A percentile compares a stretch with the other conserved stretches of the same genome.
Conservation (phyloP, 2,329 filamentous ascomycete species). For the Hypoxylon sp. region DNA sequence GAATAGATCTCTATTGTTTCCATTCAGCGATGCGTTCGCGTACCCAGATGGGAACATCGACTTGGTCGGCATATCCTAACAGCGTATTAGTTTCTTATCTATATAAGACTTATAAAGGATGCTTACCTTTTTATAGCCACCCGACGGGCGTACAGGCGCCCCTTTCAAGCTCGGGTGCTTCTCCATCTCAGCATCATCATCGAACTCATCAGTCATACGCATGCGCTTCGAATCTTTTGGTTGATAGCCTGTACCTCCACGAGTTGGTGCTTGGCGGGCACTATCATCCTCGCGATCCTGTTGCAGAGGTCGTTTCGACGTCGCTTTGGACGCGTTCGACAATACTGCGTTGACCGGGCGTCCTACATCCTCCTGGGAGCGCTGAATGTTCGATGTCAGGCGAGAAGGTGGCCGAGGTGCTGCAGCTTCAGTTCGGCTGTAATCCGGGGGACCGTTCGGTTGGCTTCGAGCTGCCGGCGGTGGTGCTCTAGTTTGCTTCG, state of each 20-base stretch:
- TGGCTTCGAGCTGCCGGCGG: slow-evolving; percentile 71
- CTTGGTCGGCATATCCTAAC: slow-evolving; percentile 72
- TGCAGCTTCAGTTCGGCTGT: slow-evolving; percentile 55
- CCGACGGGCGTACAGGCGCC: slow-evolving; percentile 86
- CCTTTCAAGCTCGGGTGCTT: slow-evolving; percentile 78
- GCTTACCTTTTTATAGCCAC: slow-evolving; percentile 75
- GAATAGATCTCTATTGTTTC: slow-evolving; percentile 68
- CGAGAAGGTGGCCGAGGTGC: slow-evolving; percentile 66
- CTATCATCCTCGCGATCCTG: slow-evolving; percentile 71
- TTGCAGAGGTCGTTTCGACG: slow-evolving; percentile 80
- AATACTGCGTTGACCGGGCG: slow-evolving; percentile 72
- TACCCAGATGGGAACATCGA: slow-evolving; percentile 73
- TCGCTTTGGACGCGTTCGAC: slow-evolving; percentile 76
- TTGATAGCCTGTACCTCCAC: slow-evolving; percentile 73
- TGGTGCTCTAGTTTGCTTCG: slow-evolving; percentile 73
- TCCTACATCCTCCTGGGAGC: slow-evolving; percentile 69
- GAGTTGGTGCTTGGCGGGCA: slow-evolving; percentile 60
- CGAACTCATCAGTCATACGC: slow-evolving; percentile 79
- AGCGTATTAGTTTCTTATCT: slow-evolving; percentile 53
- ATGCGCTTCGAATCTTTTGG: slow-evolving; percentile 82
- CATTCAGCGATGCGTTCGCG: slow-evolving; percentile 66
- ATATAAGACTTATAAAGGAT: slow-evolving; percentile 5
- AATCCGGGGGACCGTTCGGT: slow-evolving; percentile 65
- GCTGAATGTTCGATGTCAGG: slow-evolving; percentile 67
- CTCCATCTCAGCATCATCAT: slow-evolving; percentile 72